Percentiles rank a stretch among this genome's conserved stretches.
These are phyloP conservation scores for Spongospora subterranea DNA, from an alignment of 208 protist genomes.

Conservation along the genomic window DNA sequence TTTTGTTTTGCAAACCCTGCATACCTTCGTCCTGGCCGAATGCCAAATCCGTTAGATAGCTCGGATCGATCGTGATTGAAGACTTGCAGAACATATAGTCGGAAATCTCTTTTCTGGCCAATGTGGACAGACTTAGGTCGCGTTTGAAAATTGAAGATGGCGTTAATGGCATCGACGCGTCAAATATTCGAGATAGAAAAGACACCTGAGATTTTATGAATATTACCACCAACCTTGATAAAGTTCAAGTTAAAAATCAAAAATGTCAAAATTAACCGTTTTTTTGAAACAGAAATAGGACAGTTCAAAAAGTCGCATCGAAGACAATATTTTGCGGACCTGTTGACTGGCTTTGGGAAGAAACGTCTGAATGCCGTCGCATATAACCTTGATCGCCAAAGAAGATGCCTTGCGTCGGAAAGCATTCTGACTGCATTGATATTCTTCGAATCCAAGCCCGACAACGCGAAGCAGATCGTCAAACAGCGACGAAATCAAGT, in stretches of 20 bases:
- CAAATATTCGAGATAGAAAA: constrained; percentile 47
- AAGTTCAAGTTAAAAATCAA: too few species aligned
- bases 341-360: constrained; percentile 41
- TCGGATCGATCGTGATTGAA: background rate
- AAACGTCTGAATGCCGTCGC: constrained; percentile 1
- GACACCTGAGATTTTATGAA: too few species aligned
- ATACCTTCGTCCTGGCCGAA: constrained; percentile 30
- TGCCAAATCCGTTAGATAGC: constrained; percentile 34
- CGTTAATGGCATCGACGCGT: background rate
- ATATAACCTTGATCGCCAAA: background rate
- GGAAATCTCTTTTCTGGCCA: background rate
- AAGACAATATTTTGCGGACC: background rate
- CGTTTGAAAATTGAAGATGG: constrained; percentile 50
- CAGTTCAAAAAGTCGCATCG: too few species aligned
- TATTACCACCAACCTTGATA: too few species aligned
- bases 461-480: constrained; percentile 6
- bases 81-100: constrained; percentile 34
- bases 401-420: background rate
- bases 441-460: background rate
- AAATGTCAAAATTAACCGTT: too few species aligned
- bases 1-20: background rate
- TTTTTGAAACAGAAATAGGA: too few species aligned
- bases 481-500: background rate
- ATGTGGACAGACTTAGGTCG: background rate
- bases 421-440: background rate